Conservation (phyloP, 2,329 filamentous ascomycete genomes). For the Nothopassalora personata region DNA sequence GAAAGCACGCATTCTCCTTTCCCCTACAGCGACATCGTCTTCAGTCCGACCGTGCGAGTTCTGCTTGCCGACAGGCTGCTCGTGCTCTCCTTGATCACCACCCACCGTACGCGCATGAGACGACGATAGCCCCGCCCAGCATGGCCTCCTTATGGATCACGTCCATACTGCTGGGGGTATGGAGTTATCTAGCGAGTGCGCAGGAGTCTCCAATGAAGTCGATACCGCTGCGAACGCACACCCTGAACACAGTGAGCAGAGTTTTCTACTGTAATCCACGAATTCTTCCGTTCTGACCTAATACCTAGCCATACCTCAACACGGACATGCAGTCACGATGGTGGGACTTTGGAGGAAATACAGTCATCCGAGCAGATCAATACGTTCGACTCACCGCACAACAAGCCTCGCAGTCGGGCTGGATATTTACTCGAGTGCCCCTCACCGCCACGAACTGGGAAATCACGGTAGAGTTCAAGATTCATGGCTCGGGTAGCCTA, state of each 20-base stretch:
- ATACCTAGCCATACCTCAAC: slow-evolving; percentile 80
- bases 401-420: slow-evolving; percentile 82
- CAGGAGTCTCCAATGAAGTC: slow-evolving; percentile 31
- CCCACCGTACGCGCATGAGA: neutral
- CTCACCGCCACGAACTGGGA: slow-evolving; percentile 98
- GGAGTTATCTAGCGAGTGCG: slow-evolving; percentile 19
- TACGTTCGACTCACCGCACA: slow-evolving; percentile 92
- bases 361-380: slow-evolving; percentile 69
- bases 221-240: slow-evolving; percentile 34
- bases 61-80: neutral
- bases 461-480: slow-evolving; percentile 92
- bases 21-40: neutral
- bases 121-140: slow-evolving; percentile 3
- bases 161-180: slow-evolving; percentile 32
- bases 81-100: neutral
- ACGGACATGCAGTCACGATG: slow-evolving; percentile 97
- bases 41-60: neutral
- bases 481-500: slow-evolving; percentile 80
- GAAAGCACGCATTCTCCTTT: neutral
- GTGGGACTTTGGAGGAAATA: slow-evolving; percentile 98
- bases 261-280: neutral
- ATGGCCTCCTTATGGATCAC: slow-evolving; percentile 21
- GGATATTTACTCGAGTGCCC: slow-evolving; percentile 89
- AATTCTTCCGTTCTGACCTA: neutral
- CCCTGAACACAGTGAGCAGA: slow-evolving; percentile 25